Evolutionary conservation across 176 grass and related monocot species (phyloP).

Genomic region (Elaeis guineensis): DNA sequence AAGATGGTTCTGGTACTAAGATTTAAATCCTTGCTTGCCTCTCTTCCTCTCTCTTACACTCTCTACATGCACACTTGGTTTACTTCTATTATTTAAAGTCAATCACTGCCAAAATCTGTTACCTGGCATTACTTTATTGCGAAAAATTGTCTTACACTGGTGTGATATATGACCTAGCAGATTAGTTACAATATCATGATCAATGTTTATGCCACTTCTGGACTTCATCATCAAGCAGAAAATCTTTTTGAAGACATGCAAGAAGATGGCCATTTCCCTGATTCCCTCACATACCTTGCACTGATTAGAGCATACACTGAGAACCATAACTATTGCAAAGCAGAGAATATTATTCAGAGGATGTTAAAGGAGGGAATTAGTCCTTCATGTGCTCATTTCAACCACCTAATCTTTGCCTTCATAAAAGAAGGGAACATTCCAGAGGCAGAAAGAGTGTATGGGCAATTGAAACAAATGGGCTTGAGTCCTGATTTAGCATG

Average conservation of each 20-base stretch:
- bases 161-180: conserved; percentile 36
- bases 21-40: no score
- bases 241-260: conserved; percentile 58
- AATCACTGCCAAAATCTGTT: no score
- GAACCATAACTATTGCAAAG: conserved; percentile 35
- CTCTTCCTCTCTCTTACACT: no score
- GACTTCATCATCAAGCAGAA: conserved; percentile 43
- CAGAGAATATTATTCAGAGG: conserved; percentile 42
- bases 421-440: conserved; percentile 47
- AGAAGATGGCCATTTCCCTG: conserved; percentile 30
- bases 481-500: conserved; percentile 53
- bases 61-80: no score
- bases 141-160: not conserved
- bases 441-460: conserved; percentile 45
- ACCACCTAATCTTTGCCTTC: conserved; percentile 54
- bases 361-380: conserved; percentile 34
- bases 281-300: conserved; percentile 52
- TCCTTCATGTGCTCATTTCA: conserved; percentile 69
- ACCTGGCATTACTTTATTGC: not conserved
- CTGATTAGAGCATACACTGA: conserved; percentile 53
- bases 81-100: no score
- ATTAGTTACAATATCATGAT: conserved; percentile 87
- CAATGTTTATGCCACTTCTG: conserved; percentile 64
- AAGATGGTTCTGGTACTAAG: no score
- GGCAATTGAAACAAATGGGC: conserved; percentile 36